phyloP scores from a whole-genome alignment of 352 stramenopile genomes.

The Pythium sukuiense region DNA sequence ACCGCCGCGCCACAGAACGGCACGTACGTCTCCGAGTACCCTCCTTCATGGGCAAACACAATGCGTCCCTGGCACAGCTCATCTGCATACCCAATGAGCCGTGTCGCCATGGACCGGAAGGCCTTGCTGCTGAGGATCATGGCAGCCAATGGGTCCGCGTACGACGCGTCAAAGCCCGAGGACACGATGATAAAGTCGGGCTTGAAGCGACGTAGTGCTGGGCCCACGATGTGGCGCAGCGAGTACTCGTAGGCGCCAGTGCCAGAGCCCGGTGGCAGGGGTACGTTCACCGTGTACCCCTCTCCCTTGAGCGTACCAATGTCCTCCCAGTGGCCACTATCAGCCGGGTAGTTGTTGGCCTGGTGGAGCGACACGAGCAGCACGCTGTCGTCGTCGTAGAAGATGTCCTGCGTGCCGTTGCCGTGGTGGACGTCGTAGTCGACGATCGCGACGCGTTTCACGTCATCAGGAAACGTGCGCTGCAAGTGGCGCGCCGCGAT shows the following conservation, averaged over 20 bases:
- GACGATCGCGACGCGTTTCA: slow-evolving; percentile 92
- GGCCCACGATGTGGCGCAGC: slow-evolving; percentile 67
- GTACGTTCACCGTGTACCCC: slow-evolving; percentile 82
- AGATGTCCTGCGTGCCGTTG: slow-evolving; percentile 94
- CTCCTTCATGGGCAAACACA: slow-evolving; percentile 79
- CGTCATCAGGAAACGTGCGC: slow-evolving; percentile 53
- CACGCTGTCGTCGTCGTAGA: slow-evolving; percentile 72
- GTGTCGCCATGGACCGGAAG: slow-evolving; percentile 67
- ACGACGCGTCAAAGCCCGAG: slow-evolving; percentile 78
- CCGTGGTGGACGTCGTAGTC: slow-evolving; percentile 97
- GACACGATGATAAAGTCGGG: slow-evolving; percentile 82
- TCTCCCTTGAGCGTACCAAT: slow-evolving; percentile 39
- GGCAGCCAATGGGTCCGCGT: slow-evolving; percentile 73
- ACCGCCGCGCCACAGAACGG: slow-evolving; percentile 88
- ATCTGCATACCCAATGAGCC: slow-evolving; percentile 48
- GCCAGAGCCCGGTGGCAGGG: slow-evolving; percentile 77
- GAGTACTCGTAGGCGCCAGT: slow-evolving; percentile 68
- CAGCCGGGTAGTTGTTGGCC: slow-evolving; percentile 77
- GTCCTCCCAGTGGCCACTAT: slow-evolving; percentile 47
- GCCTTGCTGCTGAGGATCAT: slow-evolving; percentile 83
- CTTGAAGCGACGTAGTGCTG: slow-evolving; percentile 63
- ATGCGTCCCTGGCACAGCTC: slow-evolving; percentile 50
- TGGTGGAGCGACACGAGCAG: slow-evolving; percentile 84
- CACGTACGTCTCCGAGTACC: slow-evolving; percentile 90
- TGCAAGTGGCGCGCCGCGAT: slow-evolving; percentile 56